Evolutionary conservation across 2,329 filamentous ascomycete genomes (phyloP).

Genomic region (Xylariaceae sp.): DNA sequence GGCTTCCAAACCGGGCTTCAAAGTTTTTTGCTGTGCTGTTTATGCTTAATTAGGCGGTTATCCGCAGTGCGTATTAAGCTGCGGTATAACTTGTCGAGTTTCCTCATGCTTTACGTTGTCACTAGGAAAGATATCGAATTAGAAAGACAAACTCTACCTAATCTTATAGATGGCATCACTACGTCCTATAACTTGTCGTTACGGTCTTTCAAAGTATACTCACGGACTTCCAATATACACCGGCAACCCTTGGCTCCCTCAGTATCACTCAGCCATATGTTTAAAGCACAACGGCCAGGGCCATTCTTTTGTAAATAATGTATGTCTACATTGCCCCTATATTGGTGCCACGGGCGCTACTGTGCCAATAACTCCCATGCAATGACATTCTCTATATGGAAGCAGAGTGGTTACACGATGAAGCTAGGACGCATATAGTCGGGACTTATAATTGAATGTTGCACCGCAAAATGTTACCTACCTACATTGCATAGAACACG

Average conservation of each 20-base stretch:
- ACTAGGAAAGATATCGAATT: too few relatives aligned
- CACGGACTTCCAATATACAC: too few relatives aligned
- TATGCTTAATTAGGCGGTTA: constrained; percentile 12
- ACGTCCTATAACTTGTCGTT: too few relatives aligned
- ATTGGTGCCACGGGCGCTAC: background rate
- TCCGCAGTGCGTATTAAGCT: constrained; percentile 9
- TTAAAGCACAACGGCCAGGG: too few relatives aligned
- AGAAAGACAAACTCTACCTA: too few relatives aligned
- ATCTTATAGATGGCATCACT: too few relatives aligned
- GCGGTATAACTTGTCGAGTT: constrained; percentile 4
- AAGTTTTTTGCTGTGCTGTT: constrained; percentile 19
- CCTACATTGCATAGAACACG: too few relatives aligned
- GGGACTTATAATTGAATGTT: background rate
- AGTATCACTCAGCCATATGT: too few relatives aligned
- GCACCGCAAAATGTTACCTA: background rate
- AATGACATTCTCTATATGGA: background rate
- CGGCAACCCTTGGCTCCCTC: too few relatives aligned
- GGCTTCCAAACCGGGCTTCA: background rate
- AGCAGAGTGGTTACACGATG: background rate
- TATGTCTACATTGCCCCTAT: background rate
- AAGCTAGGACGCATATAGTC: background rate
- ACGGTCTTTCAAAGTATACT: too few relatives aligned
- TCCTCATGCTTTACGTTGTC: constrained; percentile 1
- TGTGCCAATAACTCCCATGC: too few relatives aligned
- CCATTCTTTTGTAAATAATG: too few relatives aligned